A percentile compares a stretch with the other conserved stretches of the same genome.
Evolutionary conservation across 306 rosid species (phyloP).

Genomic region (Rubus parviflorus): DNA sequence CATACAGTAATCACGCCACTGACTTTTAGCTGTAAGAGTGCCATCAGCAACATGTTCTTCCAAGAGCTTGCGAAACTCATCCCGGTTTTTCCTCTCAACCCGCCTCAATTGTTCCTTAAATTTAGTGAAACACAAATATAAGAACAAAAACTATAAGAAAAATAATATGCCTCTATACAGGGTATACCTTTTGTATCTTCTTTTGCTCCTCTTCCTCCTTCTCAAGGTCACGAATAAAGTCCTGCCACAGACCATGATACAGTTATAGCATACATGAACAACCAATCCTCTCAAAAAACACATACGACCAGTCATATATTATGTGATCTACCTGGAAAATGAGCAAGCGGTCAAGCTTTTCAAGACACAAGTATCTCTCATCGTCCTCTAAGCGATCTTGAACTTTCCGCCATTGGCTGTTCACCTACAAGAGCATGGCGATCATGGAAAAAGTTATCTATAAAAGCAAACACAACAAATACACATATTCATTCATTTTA

Average conservation of each 20-base stretch:
- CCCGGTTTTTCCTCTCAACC: constrained; percentile 94
- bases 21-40: constrained; percentile 72
- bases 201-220: constrained; percentile 95
- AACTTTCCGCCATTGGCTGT: constrained; percentile 90
- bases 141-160: constrained; percentile 28
- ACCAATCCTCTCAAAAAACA: neutral
- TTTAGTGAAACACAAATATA: constrained; percentile 20
- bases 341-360: constrained; percentile 88
- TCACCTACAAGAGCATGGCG: constrained; percentile 51
- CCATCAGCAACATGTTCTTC: constrained; percentile 77
- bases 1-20: constrained; percentile 89
- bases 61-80: constrained; percentile 83
- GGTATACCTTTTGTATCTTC: constrained; percentile 70
- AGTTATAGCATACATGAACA: constrained; percentile 15
- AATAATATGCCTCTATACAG: constrained; percentile 11
- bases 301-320: constrained; percentile 22
- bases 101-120: constrained; percentile 72
- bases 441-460: constrained; percentile 11
- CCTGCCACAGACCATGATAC: constrained; percentile 59
- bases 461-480: constrained; percentile 23
- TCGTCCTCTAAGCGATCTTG: constrained; percentile 99
- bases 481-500: constrained; percentile 8
- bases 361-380: constrained; percentile 86
- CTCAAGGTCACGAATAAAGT: constrained; percentile 90
- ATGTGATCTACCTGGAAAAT: constrained; percentile 71